Evolutionary conservation across 768 basidiomycete species (phyloP), one percentile per base, ranked within the genome.

Genomic region (Podaxis sp.): DNA sequence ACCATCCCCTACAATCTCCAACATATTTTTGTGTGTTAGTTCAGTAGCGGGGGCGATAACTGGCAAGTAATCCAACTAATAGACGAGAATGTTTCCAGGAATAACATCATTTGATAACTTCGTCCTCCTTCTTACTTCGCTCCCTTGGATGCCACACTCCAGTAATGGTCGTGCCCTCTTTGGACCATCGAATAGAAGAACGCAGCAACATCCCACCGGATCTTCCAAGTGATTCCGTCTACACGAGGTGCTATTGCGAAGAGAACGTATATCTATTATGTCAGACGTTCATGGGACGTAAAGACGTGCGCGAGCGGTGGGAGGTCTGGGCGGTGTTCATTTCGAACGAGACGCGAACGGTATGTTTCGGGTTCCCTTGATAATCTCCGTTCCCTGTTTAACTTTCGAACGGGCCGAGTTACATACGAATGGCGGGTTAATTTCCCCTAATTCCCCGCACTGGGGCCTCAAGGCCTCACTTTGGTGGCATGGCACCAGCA

Each of bases 211-310:
- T 37, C 24, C 61, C 59, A 36, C 59, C 60, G 37, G 48, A 66
- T 66, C 59, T 81, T n/a, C 81, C 82, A 11, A 61, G 67, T 37
- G 68, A 77, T 60, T 71, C 71, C 63, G 63, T 76, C 30, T 89
- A 89, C 72, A 90, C 88, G 1, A 76, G 75, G 3, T 82, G 76
- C 67, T 91, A 85, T 63, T 91, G 88, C 73, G 89, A 91, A 76
- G 90, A 91, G 71, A 90, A 91, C 69, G 74, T 89, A 37, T 90
- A 89, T 65, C 73, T 87, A 46, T 78, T 91, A 1, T 80, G 77
- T 13, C 72, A 80, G 51, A 71, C 66, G 3, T 83, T 90, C 66
- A 64, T 73, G 11, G 58, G 68, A 33, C 65, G 71, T 58, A 62
- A 70, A 13, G 66, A 65, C 1, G 68, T 78, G 38, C 64, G 64